phyloP scores from a whole-genome alignment of 1,284 basidiomycete species.

The Kwoniella shivajii region DNA sequence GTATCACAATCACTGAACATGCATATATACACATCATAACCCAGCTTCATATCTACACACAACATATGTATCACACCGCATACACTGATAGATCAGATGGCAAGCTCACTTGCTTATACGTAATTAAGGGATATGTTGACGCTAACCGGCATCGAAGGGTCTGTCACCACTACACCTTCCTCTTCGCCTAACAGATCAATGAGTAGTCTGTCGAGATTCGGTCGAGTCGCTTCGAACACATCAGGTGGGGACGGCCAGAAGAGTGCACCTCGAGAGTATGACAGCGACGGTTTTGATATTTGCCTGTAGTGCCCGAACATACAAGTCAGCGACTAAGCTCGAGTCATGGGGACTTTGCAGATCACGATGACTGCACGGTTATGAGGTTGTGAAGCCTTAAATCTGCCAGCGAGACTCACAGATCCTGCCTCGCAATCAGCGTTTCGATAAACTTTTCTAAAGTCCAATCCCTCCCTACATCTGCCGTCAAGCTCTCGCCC shows the following conservation, averaged over 20 bases:
- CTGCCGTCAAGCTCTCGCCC: slow-evolving; percentile 75
- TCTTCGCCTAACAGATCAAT: slow-evolving; percentile 74
- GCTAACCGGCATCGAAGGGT: slow-evolving; percentile 82
- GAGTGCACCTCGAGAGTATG: slow-evolving; percentile 65
- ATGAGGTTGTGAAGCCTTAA: background rate
- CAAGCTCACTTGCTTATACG: slow-evolving; percentile 21
- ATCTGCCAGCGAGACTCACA: slow-evolving; percentile 65
- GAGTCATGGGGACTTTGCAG: no score
- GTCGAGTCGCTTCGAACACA: slow-evolving; percentile 80
- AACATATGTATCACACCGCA: no score
- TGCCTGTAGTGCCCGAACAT: slow-evolving; percentile 68
- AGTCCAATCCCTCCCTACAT: slow-evolving; percentile 69
- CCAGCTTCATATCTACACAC: no score
- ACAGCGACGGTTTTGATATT: slow-evolving; percentile 88
- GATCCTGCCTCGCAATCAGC: slow-evolving; percentile 78
- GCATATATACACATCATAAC: no score
- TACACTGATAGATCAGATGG: no score
- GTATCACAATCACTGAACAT: no score
- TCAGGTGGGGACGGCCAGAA: slow-evolving; percentile 93
- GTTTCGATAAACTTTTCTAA: slow-evolving; percentile 83
- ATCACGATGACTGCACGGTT: slow-evolving; percentile 1
- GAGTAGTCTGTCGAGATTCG: slow-evolving; percentile 83
- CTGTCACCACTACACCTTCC: slow-evolving; percentile 83
- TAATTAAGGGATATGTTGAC: slow-evolving; percentile 66
- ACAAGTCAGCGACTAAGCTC: background rate